A percentile compares a stretch with the other conserved stretches of the same genome.
Evolutionary conservation across 2,329 filamentous ascomycete genomes (phyloP).

Genomic region (Exutisphaerella laricina): DNA sequence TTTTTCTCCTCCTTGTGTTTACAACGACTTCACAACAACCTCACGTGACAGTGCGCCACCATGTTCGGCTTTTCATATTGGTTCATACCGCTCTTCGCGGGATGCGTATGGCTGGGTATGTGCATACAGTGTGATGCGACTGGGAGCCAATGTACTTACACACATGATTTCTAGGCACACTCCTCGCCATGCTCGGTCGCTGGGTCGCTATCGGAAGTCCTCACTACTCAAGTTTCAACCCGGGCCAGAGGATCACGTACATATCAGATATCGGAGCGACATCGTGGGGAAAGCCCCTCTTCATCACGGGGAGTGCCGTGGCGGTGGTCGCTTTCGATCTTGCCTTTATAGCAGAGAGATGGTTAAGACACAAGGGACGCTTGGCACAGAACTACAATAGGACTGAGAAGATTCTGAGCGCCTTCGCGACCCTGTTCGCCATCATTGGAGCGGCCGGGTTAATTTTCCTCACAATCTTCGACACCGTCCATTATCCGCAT

Average conservation of each 20-base stretch:
- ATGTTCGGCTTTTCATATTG: slow-evolving; percentile 46
- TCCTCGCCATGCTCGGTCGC: slow-evolving; percentile 62
- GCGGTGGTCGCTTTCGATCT: slow-evolving; percentile 77
- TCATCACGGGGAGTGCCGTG: slow-evolving; percentile 64
- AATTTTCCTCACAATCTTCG: slow-evolving; percentile 78
- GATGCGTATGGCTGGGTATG: slow-evolving; percentile 53
- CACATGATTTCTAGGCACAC: slow-evolving; percentile 44
- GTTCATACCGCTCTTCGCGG: slow-evolving; percentile 65
- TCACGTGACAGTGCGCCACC: not conserved
- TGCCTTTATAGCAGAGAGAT: slow-evolving; percentile 74
- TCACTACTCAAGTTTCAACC: slow-evolving; percentile 57
- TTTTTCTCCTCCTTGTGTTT: too few species aligned
- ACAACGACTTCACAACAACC: too few species aligned
- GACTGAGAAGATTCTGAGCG: slow-evolving; percentile 57
- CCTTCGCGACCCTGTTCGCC: slow-evolving; percentile 61
- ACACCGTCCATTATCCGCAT: slow-evolving; percentile 62
- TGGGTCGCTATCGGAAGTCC: slow-evolving; percentile 57
- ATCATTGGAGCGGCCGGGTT: slow-evolving; percentile 71
- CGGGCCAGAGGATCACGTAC: slow-evolving; percentile 54
- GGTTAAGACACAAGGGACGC: slow-evolving; percentile 74
- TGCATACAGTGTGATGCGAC: not conserved
- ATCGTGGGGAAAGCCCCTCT: slow-evolving; percentile 63
- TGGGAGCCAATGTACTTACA: not conserved
- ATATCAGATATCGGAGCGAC: slow-evolving; percentile 53
- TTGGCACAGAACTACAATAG: slow-evolving; percentile 66